phyloP scores from a whole-genome alignment of 2,329 filamentous ascomycete species.

The Cladosporium austrohemisphaericum region DNA sequence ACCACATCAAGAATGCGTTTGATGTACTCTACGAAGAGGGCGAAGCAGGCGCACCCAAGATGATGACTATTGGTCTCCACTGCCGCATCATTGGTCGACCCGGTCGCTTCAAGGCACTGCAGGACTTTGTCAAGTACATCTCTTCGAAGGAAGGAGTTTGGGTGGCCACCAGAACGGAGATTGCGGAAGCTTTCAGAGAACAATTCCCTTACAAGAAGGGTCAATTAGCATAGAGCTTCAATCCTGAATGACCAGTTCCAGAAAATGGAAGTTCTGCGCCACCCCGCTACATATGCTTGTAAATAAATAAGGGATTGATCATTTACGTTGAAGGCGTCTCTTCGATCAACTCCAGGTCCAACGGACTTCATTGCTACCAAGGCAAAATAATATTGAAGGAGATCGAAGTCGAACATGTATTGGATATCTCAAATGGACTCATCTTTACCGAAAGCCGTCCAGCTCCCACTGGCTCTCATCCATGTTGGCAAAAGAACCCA shows the following conservation, averaged over 20 bases:
- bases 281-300: no score
- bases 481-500: neutral
- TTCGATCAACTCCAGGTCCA: no score
- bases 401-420: neutral
- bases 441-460: neutral
- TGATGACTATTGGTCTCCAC: conserved; percentile 57
- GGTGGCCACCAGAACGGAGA: conserved; percentile 40
- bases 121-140: conserved; percentile 54
- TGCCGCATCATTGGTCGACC: conserved; percentile 53
- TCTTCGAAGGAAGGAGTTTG: conserved; percentile 50
- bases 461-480: neutral
- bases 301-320: no score
- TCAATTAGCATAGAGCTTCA: conserved; percentile 17
- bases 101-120: conserved; percentile 49
- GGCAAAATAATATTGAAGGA: no score
- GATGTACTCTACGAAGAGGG: conserved; percentile 54
- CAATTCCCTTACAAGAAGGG: conserved; percentile 46
- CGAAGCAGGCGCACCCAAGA: conserved; percentile 47
- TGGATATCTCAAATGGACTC: neutral
- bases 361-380: no score
- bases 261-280: no score
- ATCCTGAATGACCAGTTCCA: no score
- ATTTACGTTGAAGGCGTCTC: no score
- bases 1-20: conserved; percentile 50
- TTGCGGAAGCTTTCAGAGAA: conserved; percentile 42